These are phyloP conservation scores for Jamesozyma lodderae DNA, from an alignment of 805 yeast genomes.

Conservation along the genomic window DNA sequence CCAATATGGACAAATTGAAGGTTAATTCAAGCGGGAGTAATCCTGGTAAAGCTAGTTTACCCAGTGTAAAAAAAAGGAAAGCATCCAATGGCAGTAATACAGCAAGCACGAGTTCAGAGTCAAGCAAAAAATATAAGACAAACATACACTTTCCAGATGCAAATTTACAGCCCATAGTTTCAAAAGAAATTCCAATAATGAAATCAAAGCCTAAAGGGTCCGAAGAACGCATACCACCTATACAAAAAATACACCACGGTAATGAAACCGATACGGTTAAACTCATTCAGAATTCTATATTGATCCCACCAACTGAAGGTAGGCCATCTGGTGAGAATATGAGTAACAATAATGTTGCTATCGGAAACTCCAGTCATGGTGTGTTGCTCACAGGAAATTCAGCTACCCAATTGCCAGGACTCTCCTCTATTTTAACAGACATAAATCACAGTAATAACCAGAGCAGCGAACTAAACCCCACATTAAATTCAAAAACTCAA, in stretches of 20 bases:
- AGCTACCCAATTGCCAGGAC: slow-evolving; percentile 5
- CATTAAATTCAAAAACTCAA: background rate
- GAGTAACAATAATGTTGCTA: background rate
- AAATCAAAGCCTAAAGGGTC: too few species aligned
- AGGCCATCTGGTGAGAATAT: background rate
- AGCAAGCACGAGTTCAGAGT: too few species aligned
- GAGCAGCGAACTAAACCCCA: background rate
- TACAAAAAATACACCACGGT: background rate
- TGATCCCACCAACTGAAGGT: background rate
- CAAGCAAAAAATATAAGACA: background rate
- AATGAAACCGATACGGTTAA: background rate
- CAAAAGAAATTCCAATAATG: background rate
- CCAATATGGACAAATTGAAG: too few species aligned
- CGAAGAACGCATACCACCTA: background rate
- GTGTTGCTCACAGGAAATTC: background rate
- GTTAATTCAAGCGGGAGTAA: too few species aligned
- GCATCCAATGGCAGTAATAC: background rate
- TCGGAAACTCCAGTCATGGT: background rate
- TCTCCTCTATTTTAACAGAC: slow-evolving; percentile 4
- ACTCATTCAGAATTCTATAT: background rate
- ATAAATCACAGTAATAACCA: slow-evolving; percentile 1
- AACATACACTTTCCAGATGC: background rate
- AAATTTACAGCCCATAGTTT: background rate
- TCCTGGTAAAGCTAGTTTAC: too few species aligned
- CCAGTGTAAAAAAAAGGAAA: slow-evolving; percentile 17